A percentile compares a stretch with the other conserved stretches of the same genome.
Evolutionary conservation across 345 rosid genomes (phyloP).

Genomic region (Carallia pectinifolia): DNA sequence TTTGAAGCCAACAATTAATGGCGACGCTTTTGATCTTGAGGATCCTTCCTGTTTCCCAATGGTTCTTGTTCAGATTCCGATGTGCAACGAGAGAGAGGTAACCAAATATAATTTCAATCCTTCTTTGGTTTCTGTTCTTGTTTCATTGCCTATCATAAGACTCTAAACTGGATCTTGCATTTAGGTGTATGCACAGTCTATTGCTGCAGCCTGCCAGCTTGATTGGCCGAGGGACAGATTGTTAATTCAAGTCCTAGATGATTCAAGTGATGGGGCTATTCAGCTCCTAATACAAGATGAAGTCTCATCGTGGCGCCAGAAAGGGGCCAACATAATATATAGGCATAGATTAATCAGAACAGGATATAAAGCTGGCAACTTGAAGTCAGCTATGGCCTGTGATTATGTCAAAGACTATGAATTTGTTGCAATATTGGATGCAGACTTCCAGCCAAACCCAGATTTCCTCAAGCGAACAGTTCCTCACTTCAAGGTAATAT

Average conservation of each 20-base stretch:
- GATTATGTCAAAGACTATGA: conserved; percentile 80
- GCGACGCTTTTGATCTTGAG: conserved; percentile 49
- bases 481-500: conserved; percentile 77
- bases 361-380: conserved; percentile 93
- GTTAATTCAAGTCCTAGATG: conserved; percentile 84
- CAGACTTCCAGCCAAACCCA: conserved; percentile 83
- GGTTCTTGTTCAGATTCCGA: conserved; percentile 96
- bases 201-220: conserved; percentile 73
- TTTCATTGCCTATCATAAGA: neutral
- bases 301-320: conserved; percentile 62
- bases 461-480: conserved; percentile 72
- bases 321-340: conserved; percentile 77
- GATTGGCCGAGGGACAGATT: conserved; percentile 89
- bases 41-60: conserved; percentile 62
- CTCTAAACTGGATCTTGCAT: neutral
- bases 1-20: conserved; percentile 53
- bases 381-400: conserved; percentile 86
- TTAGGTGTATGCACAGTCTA: conserved; percentile 79
- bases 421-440: conserved; percentile 75
- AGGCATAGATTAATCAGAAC: conserved; percentile 82
- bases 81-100: conserved; percentile 97
- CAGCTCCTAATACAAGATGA: conserved; percentile 75
- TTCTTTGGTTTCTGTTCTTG: too few species aligned
- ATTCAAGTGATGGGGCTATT: conserved; percentile 65
- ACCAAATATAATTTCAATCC: neutral